These are phyloP conservation scores for Sindora glabra DNA, from an alignment of 306 rosid species.

Conservation along the genomic window DNA sequence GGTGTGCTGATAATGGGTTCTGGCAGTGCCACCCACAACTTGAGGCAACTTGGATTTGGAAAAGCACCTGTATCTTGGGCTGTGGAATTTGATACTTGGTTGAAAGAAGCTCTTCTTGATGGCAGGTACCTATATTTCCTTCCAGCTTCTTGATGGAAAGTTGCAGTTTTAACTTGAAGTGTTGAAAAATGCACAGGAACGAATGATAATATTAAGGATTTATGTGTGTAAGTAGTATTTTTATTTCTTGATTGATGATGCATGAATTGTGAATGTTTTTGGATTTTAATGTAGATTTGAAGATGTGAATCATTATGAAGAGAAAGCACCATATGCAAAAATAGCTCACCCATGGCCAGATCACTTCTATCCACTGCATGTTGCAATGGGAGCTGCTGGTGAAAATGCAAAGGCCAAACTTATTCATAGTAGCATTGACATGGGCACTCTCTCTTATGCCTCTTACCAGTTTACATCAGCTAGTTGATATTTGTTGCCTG, in stretches of 20 bases:
- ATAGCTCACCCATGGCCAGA: slow-evolving; percentile 80
- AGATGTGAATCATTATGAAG: slow-evolving; percentile 59
- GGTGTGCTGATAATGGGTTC: slow-evolving; percentile 58
- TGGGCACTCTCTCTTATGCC: slow-evolving; percentile 62
- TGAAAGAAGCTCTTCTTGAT: slow-evolving; percentile 46
- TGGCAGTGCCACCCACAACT: slow-evolving; percentile 54
- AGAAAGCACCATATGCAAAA: slow-evolving; percentile 65
- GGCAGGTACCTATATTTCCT: slow-evolving; percentile 46
- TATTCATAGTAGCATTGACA: slow-evolving; percentile 53
- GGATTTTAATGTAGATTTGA: slow-evolving; percentile 40
- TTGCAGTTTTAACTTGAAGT: too few relatives aligned
- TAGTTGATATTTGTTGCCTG: slow-evolving; percentile 3
- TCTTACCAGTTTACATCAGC: slow-evolving; percentile 60
- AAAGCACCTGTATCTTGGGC: slow-evolving; percentile 9
- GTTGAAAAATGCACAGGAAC: too few relatives aligned
- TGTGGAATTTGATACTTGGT: slow-evolving; percentile 72
- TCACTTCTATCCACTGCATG: slow-evolving; percentile 71
- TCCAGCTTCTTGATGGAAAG: too few relatives aligned
- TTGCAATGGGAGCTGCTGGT: slow-evolving; percentile 84
- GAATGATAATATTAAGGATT: too few relatives aligned
- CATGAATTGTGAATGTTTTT: slow-evolving; percentile 5
- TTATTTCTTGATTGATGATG: slow-evolving; percentile 14
- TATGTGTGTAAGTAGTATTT: too few relatives aligned
- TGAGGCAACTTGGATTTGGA: slow-evolving; percentile 4
- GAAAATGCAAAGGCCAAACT: slow-evolving; percentile 45